phyloP scores from a whole-genome alignment of 177 flowering plant genomes.

The Vitis hybrid region DNA sequence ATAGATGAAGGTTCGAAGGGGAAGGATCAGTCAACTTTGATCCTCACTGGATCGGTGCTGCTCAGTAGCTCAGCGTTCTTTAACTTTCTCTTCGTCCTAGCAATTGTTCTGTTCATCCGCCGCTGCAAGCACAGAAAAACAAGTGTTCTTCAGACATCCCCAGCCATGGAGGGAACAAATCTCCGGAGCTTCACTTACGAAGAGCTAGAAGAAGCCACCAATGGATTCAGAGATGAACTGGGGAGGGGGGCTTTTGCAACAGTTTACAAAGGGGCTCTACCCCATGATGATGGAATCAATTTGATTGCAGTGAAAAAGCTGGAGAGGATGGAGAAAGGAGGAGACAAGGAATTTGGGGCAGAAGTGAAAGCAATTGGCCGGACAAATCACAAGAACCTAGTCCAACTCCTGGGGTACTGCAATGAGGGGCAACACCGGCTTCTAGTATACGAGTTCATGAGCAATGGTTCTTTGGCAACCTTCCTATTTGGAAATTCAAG shows the following conservation, averaged over 20 bases:
- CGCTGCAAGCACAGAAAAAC: conserved; percentile 6
- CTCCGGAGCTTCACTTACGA: conserved; percentile 24
- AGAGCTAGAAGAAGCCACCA: conserved; percentile 33
- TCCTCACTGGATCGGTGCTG: conserved; percentile 21
- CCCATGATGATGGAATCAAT: not conserved
- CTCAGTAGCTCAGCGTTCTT: conserved; percentile 38
- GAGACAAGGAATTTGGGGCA: conserved; percentile 44
- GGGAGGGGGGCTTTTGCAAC: conserved; percentile 41
- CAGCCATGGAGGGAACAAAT: conserved; percentile 3
- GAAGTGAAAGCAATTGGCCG: conserved; percentile 43
- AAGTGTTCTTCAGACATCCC: not conserved
- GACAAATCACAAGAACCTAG: conserved; percentile 61
- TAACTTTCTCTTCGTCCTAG: conserved; percentile 21
- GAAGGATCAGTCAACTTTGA: conserved; percentile 11
- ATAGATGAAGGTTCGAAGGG: not conserved
- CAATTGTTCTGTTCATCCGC: not conserved
- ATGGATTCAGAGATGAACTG: conserved; percentile 35
- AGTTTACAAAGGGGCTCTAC: conserved; percentile 46
- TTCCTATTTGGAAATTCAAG: conserved; percentile 35
- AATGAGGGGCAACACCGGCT: conserved; percentile 35
- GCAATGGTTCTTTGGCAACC: conserved; percentile 43
- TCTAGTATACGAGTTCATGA: conserved; percentile 53
- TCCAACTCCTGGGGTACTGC: conserved; percentile 48
- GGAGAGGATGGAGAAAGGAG: conserved; percentile 22
- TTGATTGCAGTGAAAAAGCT: conserved; percentile 48